A percentile compares a stretch with the other conserved stretches of the same genome.
These are phyloP conservation scores for Penicillium sp. DNA, from an alignment of 2,329 filamentous ascomycete species.

Conservation along the genomic window DNA sequence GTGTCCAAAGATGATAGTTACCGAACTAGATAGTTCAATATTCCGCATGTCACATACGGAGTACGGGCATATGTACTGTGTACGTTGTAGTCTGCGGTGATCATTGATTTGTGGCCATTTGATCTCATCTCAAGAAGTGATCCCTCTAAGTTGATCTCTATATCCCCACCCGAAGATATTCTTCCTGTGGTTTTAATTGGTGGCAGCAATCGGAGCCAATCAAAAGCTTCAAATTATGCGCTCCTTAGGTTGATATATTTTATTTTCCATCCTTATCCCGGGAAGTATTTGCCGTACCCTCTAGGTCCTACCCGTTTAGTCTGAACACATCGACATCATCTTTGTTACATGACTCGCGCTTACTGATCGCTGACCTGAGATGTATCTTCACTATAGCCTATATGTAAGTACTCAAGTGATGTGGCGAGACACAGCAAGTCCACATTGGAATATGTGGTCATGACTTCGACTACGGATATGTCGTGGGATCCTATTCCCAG, in stretches of 20 bases:
- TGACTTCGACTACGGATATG: background rate
- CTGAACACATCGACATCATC: no score
- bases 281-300: no score
- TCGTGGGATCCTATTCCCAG: background rate
- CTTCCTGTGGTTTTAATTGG: constrained; percentile 4
- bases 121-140: background rate
- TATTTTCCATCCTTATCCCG: no score
- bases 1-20: no score
- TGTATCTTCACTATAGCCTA: no score
- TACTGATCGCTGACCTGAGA: no score
- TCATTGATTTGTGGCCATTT: background rate
- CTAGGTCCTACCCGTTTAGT: no score
- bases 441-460: background rate
- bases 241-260: background rate
- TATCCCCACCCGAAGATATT: background rate
- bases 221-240: background rate
- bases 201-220: constrained; percentile 1
- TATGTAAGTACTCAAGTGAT: no score
- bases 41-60: no score
- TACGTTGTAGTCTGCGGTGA: background rate
- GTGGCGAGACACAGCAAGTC: background rate
- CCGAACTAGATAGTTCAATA: no score
- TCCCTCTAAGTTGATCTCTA: background rate
- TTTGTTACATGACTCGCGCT: no score
- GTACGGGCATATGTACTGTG: no score